Evolutionary conservation across 163 green algal species (phyloP).

Genomic region (Chloromonas sp.): DNA sequence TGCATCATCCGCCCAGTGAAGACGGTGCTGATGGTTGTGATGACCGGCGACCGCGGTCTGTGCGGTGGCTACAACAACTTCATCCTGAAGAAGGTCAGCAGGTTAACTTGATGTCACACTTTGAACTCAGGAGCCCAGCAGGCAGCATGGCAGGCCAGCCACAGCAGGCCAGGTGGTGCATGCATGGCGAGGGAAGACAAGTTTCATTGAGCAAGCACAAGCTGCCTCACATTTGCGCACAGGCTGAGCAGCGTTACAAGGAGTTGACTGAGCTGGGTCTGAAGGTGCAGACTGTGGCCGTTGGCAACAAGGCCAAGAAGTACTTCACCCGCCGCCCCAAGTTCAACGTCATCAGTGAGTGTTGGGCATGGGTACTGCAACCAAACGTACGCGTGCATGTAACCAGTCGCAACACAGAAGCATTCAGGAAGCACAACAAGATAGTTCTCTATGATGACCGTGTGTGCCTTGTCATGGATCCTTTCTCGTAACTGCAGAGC

Average conservation of each 20-base stretch:
- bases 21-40: conserved; percentile 80
- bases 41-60: conserved; percentile 95
- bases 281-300: conserved; percentile 65
- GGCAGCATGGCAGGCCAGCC: no score
- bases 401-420: no score
- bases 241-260: conserved; percentile 68
- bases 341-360: conserved; percentile 72
- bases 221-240: no score
- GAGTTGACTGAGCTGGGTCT: conserved; percentile 82
- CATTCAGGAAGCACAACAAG: no score
- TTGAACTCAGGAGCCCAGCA: no score
- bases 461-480: no score
- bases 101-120: no score
- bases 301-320: conserved; percentile 84
- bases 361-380: not conserved
- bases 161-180: not conserved
- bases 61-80: conserved; percentile 99
- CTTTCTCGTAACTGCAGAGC: conserved; percentile 35
- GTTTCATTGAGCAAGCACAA: no score
- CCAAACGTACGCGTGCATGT: no score
- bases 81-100: conserved; percentile 83
- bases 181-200: not conserved
- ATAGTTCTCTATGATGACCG: no score
- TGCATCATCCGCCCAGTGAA: conserved; percentile 89
- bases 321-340: conserved; percentile 87